Evolutionary conservation across 495 filamentous ascomycete species (phyloP).

Genomic region (Penicillium lagena): DNA sequence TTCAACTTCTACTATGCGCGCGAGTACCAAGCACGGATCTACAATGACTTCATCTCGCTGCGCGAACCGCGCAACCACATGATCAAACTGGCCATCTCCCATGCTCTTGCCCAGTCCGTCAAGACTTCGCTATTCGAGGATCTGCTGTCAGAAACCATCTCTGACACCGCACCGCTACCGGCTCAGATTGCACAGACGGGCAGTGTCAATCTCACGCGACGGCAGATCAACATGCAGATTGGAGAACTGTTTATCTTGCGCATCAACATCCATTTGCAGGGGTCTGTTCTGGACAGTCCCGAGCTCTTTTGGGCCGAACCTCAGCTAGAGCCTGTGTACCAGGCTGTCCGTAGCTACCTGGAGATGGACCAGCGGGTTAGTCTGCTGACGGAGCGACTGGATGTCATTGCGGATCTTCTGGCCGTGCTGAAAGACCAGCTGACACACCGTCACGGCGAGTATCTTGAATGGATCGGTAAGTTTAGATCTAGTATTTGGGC

Average conservation of each 20-base stretch:
- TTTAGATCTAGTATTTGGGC: constrained; percentile 1
- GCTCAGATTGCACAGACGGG: constrained; percentile 86
- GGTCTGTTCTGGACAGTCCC: constrained; percentile 91
- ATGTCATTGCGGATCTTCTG: constrained; percentile 90
- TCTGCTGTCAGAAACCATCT: constrained; percentile 86
- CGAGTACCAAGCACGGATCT: constrained; percentile 95
- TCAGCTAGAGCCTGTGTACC: constrained; percentile 90
- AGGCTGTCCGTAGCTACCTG: constrained; percentile 87
- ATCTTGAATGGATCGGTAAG: constrained; percentile 91
- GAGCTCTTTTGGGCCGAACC: constrained; percentile 99
- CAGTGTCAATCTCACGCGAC: constrained; percentile 74
- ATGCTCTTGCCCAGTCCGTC: constrained; percentile 89
- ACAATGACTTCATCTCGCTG: constrained; percentile 96
- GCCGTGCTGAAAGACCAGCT: constrained; percentile 95
- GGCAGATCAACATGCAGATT: constrained; percentile 96
- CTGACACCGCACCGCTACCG: constrained; percentile 82
- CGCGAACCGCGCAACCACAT: constrained; percentile 93
- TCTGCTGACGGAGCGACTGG: constrained; percentile 79
- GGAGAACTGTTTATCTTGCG: constrained; percentile 94
- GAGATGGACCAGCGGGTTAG: constrained; percentile 97
- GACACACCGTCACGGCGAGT: constrained; percentile 92
- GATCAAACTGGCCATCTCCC: constrained; percentile 94
- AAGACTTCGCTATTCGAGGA: constrained; percentile 97
- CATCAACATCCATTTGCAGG: constrained; percentile 97
- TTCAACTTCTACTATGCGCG: constrained; percentile 99